Percentiles rank a stretch among this genome's conserved stretches.
Conservation (phyloP, 2,329 filamentous ascomycete genomes). For the Lachnellula hyalina region DNA sequence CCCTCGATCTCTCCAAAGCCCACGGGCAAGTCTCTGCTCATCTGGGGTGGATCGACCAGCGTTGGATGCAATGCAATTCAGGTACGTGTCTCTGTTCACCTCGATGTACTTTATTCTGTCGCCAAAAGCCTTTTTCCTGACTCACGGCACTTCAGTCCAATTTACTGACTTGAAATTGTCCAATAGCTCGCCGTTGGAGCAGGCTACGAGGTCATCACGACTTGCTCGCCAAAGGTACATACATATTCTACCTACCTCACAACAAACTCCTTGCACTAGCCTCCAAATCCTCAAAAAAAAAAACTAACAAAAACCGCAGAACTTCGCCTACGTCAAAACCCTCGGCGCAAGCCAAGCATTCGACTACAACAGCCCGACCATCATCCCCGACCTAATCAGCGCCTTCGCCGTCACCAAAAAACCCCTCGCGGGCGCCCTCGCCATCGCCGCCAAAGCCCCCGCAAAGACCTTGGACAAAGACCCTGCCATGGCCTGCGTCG, state of each 20-base stretch:
- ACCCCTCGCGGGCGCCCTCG: conserved; percentile 30
- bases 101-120: background rate
- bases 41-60: conserved; percentile 21
- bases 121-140: background rate
- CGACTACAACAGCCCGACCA: conserved; percentile 32
- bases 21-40: conserved; percentile 15
- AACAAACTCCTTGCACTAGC: background rate
- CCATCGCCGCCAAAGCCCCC: conserved; percentile 22
- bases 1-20: background rate
- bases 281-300: background rate
- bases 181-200: conserved; percentile 33
- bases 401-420: conserved; percentile 29
- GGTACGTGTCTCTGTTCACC: background rate
- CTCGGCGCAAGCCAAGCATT: conserved; percentile 38
- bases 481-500: background rate
- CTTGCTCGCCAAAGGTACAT: conserved; percentile 28
- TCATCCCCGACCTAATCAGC: conserved; percentile 28
- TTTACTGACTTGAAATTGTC: background rate
- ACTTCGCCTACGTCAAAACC: conserved; percentile 33
- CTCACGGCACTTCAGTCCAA: no score
- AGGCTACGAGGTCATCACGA: conserved; percentile 37
- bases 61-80: conserved; percentile 36
- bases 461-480: background rate
- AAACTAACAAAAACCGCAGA: conserved; percentile 4
- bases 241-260: background rate